phyloP scores from a whole-genome alignment of 768 basidiomycete genomes.

The Russula ochroleuca region DNA sequence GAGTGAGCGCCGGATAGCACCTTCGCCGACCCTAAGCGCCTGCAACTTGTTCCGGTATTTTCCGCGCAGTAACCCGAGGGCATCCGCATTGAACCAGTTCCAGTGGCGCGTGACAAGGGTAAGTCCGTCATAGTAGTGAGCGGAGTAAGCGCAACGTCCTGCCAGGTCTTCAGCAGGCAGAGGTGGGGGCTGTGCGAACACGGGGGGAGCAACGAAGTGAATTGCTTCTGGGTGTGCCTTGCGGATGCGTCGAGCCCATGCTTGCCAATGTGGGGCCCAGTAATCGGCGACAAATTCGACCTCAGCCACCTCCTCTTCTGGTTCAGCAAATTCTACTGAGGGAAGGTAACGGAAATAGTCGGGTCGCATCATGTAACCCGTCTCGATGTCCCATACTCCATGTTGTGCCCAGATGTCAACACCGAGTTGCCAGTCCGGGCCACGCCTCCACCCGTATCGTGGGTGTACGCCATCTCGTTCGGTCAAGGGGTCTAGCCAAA shows the following conservation, averaged over 20 bases:
- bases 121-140: conserved; percentile 93
- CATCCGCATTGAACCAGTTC: conserved; percentile 96
- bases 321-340: conserved; percentile 21
- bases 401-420: conserved; percentile 84
- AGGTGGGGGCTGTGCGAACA: conserved; percentile 75
- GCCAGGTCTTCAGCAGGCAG: conserved; percentile 51
- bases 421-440: conserved; percentile 66
- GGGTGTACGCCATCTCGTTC: conserved; percentile 54
- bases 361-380: conserved; percentile 60
- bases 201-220: conserved; percentile 87
- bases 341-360: conserved; percentile 68
- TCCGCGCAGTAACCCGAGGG: conserved; percentile 84
- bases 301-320: conserved; percentile 35
- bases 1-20: conserved; percentile 73
- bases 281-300: conserved; percentile 74
- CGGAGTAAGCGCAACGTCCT: conserved; percentile 67
- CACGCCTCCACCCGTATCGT: conserved; percentile 83
- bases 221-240: conserved; percentile 74
- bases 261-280: conserved; percentile 68
- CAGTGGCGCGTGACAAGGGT: conserved; percentile 90
- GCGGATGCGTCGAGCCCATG: conserved; percentile 56
- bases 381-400: conserved; percentile 80
- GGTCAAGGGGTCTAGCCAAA: conserved; percentile 64
- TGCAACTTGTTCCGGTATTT: conserved; percentile 64
- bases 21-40: conserved; percentile 78